These are phyloP conservation scores for Amaranthus tricolor DNA, from an alignment of 179 eudicot species.

Conservation along the genomic window DNA sequence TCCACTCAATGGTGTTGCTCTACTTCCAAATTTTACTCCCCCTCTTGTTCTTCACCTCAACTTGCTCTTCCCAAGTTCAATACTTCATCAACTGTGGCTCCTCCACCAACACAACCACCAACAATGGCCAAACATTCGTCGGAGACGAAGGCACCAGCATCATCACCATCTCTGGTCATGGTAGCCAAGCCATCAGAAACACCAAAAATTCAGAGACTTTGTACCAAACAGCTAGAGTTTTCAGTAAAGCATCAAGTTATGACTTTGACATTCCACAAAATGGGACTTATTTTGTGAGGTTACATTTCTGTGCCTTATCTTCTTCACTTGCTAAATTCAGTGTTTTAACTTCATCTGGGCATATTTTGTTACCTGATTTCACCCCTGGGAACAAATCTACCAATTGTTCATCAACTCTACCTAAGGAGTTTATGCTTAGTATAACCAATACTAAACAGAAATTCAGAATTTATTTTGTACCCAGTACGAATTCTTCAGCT, in stretches of 20 bases:
- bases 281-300: slow-evolving; percentile 41
- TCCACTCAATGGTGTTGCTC: slow-evolving; percentile 12
- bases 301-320: slow-evolving; percentile 36
- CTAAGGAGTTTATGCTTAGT: slow-evolving; percentile 32
- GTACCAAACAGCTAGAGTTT: slow-evolving; percentile 36
- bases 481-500: slow-evolving; percentile 26
- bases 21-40: neutral
- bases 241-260: slow-evolving; percentile 26
- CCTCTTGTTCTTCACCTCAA: slow-evolving; percentile 15
- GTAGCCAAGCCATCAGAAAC: neutral
- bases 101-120: slow-evolving; percentile 2
- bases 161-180: slow-evolving; percentile 8
- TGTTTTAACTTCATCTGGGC: slow-evolving; percentile 30
- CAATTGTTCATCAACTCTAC: neutral
- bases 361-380: slow-evolving; percentile 34
- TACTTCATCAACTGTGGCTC: slow-evolving; percentile 69
- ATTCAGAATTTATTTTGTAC: slow-evolving; percentile 32
- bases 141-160: slow-evolving; percentile 28
- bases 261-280: slow-evolving; percentile 27
- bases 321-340: slow-evolving; percentile 28
- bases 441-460: slow-evolving; percentile 11
- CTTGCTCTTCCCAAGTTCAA: neutral
- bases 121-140: slow-evolving; percentile 27
- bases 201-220: slow-evolving; percentile 11
- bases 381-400: slow-evolving; percentile 9